Evolutionary conservation across 2,329 filamentous ascomycete species (phyloP), one percentile per base, ranked within the genome.

Genomic region (Fusarium avenaceum): DNA sequence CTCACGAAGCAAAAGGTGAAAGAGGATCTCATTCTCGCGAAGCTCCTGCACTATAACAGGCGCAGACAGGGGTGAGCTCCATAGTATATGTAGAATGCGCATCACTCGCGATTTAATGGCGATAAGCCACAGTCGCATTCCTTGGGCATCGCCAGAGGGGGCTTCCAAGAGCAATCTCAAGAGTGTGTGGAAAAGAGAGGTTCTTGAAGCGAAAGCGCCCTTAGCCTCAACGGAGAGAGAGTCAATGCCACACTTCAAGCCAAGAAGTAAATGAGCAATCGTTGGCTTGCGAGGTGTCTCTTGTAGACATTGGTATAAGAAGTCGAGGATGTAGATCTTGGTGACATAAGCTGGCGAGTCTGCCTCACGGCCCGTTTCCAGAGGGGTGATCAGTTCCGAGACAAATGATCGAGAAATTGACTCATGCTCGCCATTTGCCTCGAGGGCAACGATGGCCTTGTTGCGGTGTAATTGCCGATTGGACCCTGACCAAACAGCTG

Each of bases 181-280:
- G 49, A 98, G 86, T 11, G 88, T 87, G 80, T 99, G 95, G 75
- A 99, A 94, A 15, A 99, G 82, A 1, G 96, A 95, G 20, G 86
- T 86, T 15, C 89, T 87, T 17, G 87, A 83, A 14, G 89, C 87
- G 77, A 97, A 96, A 4, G 91, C 80, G 47, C 93, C 87, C 28
- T 89, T 86, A 2, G 88, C 81, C 50, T 91, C 85, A 32, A 96
- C 82, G 24, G 88, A 88, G 4, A 98, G 82, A 11, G 86, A 86
- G 65, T 89, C 90, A 35, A 90, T 87, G 43, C 89, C 87, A 73
- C 93, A 96, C 57, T 87, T 87, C 77, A 99, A 97, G 0, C 96
- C 96, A 7, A 99, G 87, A 3, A 99, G 83, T 45, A 97, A 85
- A 77, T 99, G 96, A 1, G 95, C 96, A 70, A 99, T 90, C 3